phyloP scores from a whole-genome alignment of 192 early-diverging fungal species.

The Coemansia sp. region DNA sequence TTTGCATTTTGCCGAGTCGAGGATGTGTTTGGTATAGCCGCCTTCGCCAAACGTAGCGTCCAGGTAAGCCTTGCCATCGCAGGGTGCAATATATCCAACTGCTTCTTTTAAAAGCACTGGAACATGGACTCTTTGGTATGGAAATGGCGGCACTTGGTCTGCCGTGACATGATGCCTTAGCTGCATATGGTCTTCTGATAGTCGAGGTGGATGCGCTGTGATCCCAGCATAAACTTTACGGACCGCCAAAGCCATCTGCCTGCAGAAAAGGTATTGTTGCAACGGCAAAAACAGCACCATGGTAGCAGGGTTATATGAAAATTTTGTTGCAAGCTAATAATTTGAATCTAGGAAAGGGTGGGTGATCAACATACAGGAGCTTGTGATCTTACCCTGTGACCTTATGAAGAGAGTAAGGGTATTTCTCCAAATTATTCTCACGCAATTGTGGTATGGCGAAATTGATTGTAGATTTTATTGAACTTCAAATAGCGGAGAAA shows the following conservation, averaged over 20 bases:
- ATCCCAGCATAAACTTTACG: not conserved
- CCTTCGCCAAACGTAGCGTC: conserved; percentile 78
- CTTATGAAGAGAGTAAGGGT: no score
- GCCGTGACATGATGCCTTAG: not conserved
- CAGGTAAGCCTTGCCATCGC: conserved; percentile 52
- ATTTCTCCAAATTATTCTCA: not conserved
- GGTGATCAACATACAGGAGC: no score
- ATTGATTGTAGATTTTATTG: no score
- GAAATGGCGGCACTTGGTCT: conserved; percentile 9
- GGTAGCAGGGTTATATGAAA: no score
- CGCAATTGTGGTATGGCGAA: conserved; percentile 7
- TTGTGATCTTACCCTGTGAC: no score
- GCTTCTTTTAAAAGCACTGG: conserved; percentile 59
- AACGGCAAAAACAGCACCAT: not conserved
- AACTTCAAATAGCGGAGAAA: no score
- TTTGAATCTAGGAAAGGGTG: not conserved
- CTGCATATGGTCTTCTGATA: not conserved
- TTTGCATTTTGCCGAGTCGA: conserved; percentile 60
- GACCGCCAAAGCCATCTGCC: not conserved
- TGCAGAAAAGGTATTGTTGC: not conserved
- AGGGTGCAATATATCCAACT: conserved; percentile 45
- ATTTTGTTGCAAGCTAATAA: not conserved
- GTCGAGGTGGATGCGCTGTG: not conserved
- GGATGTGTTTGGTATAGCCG: conserved; percentile 66
- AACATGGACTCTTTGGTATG: conserved; percentile 34